Evolutionary conservation across 2,329 filamentous ascomycete species (phyloP), one percentile per base, ranked within the genome.

Genomic region (Arachnopeziza araneosa): DNA sequence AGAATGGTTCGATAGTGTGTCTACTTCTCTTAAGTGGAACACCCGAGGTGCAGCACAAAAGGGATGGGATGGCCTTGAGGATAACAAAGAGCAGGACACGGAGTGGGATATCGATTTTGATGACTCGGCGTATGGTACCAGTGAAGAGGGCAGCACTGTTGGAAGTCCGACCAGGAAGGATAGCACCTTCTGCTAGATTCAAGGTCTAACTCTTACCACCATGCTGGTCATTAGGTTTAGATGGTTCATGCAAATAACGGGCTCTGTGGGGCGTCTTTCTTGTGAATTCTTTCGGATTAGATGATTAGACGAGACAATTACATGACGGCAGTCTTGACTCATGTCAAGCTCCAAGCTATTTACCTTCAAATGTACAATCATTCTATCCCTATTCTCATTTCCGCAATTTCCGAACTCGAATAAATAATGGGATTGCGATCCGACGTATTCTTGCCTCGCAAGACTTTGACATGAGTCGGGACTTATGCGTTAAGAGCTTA

Each of bases 51-150:
- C 93, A 5, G 88, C 88, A 58, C 95, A 99, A 75, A 98, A 97
- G 75, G 90, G 86, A 2, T 99, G 87, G 79, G 83, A 83, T 58
- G 73, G 79, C 58, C 78, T 73, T 2, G 72, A 71, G 50, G 72
- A 71, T 24, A 71, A 76, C 7, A 74, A 75, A 14, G 74, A 77
- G 64, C 75, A 78, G 26, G 78, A 85, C 54, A 82, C 84, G 6
- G 86, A 90, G 62, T 98, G 95, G 86, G 95, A 99, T 71, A 98
- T 99, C 67, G 95, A 98, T 73, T 93, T 95, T 30, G 93, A 96
- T 65, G 93, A 96, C 64, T 86, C 83, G 53, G 85, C 82, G 48
- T 87, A 80, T 71, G 86, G 87, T 71, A 82, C 84, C 44, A 91
- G 88, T 69, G 89, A 92, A 73, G 89, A 91, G 63, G 87, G 84